Conservation (phyloP, 2,329 filamentous ascomycete genomes). For the Ophiostoma novo-ulmi region DNA sequence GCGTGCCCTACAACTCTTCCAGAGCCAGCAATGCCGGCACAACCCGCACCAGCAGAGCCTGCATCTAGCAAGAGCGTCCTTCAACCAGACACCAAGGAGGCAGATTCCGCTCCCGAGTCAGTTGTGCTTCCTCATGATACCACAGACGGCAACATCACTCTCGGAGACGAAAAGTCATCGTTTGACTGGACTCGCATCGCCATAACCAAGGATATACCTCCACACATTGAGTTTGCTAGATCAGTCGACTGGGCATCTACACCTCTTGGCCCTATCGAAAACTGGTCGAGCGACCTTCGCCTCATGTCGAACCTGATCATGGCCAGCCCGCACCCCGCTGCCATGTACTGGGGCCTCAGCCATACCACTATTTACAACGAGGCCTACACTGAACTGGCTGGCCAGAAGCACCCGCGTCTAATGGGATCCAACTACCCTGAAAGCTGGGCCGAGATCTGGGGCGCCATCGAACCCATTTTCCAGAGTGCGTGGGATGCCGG, state of each 20-base stretch:
- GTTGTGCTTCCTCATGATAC: not conserved
- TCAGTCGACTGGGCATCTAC: constrained; percentile 69
- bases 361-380: constrained; percentile 67
- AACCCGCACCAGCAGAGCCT: not conserved
- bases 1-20: constrained; percentile 37
- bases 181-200: constrained; percentile 81
- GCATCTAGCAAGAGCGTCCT: not conserved
- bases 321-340: constrained; percentile 68
- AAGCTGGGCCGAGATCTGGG: constrained; percentile 71
- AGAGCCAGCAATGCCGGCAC: constrained; percentile 28
- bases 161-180: constrained; percentile 39
- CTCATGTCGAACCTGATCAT: constrained; percentile 79
- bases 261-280: constrained; percentile 67
- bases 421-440: constrained; percentile 69
- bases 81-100: not conserved
- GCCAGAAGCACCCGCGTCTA: constrained; percentile 67
- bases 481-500: constrained; percentile 62
- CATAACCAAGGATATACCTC: constrained; percentile 56
- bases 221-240: constrained; percentile 68
- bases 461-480: constrained; percentile 63
- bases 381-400: constrained; percentile 64
- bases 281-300: constrained; percentile 66
- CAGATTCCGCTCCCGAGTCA: not conserved
- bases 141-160: not conserved
- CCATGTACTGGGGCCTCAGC: constrained; percentile 76